Base-by-base conservation (phyloP, 1,284 basidiomycete genomes). In the Ustilago nuda region DNA sequence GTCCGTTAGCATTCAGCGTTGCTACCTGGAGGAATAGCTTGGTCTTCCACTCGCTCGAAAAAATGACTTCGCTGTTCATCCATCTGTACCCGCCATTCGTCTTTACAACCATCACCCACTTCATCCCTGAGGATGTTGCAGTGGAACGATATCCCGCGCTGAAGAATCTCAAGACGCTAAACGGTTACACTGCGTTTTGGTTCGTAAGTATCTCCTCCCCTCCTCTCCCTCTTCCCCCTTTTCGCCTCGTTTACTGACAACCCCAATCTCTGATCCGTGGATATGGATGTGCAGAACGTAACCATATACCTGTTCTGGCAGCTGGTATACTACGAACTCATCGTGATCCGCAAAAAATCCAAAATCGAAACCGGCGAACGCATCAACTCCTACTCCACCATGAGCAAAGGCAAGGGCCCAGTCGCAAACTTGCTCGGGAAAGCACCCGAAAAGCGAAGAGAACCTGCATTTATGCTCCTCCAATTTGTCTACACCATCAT, bases 31-130 rank as follows among this genome's bases (percentile, higher is more conserved):
- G 95, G 70, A 98, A 98, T 57, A 65, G 59, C 33, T 59, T 73
- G 27, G 95, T 97, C 7, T 97, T 97, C 87, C 95, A 97, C 84
- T 94, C 95, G 80, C 89, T 91, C 63, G 95, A 98, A 85, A 82
- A 95, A 86, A 91, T 96, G 72, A 89, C 94, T 36, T 89, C 95
- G 67, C 79, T 12, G 52, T 69, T 63, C 50, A 43, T 61, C 54
- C 48, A 81, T 19, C 37, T 62, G 62, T 75, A 65, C 48, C 41
- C 51, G 88, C 95, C 72, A 91, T 94, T 84, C 91, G 93, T 59
- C 19, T 77, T 98, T 81, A 94, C 92, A 7, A 92, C 95, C 43
- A 94, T 97, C 66, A 89, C 93, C 32, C 94, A 95, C 86, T 94
- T 91, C 86, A 94, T 94, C 86, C 92, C 92, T 0, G 88, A 90